Conservation (phyloP, 2,329 filamentous ascomycete species). For the Thermomyces lanuginosus region DNA sequence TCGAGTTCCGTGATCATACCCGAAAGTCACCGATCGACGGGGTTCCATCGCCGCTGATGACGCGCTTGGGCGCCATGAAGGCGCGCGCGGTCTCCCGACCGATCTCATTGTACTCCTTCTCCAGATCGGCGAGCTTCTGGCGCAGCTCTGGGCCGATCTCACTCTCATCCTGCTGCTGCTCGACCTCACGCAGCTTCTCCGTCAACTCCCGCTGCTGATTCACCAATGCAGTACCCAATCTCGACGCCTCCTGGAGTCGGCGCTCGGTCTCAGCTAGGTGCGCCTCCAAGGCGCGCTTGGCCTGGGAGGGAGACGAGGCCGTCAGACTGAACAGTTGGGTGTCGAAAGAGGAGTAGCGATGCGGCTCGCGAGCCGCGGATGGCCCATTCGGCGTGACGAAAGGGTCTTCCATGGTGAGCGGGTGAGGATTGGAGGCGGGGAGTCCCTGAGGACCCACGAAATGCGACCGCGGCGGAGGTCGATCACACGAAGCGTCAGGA, state of each 20-base stretch:
- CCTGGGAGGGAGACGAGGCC: constrained; percentile 70
- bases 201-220: constrained; percentile 72
- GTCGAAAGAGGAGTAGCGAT: constrained; percentile 74
- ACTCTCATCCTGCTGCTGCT: constrained; percentile 56
- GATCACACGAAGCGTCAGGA: too few relatives aligned
- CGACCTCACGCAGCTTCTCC: constrained; percentile 69
- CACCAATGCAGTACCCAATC: constrained; percentile 71
- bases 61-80: constrained; percentile 65
- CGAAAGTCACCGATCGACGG: constrained; percentile 29
- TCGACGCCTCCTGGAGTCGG: constrained; percentile 77
- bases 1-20: constrained; percentile 15
- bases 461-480: too few relatives aligned
- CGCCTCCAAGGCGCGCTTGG: constrained; percentile 74
- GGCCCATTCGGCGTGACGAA: constrained; percentile 37
- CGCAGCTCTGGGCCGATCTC: constrained; percentile 72
- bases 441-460: too few relatives aligned
- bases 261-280: constrained; percentile 87
- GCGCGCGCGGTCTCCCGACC: constrained; percentile 77
- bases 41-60: constrained; percentile 52
- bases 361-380: constrained; percentile 29
- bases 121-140: constrained; percentile 67
- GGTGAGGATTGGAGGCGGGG: too few relatives aligned
- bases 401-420: constrained; percentile 39
- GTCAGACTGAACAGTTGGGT: constrained; percentile 62
- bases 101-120: constrained; percentile 89